Evolutionary conservation across 441 rosid species (phyloP).

Genomic region (Mallotus japonicus): DNA sequence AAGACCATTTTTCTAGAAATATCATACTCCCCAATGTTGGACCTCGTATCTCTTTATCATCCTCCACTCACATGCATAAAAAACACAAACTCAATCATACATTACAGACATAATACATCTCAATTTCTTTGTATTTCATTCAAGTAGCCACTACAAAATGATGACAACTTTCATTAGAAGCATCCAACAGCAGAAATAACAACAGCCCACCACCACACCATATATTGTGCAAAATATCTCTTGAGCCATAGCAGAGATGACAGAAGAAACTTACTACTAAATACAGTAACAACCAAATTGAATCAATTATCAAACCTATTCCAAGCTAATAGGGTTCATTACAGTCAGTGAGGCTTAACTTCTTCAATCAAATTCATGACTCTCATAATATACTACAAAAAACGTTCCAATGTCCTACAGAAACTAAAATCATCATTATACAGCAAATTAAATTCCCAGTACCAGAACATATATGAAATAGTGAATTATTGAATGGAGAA

Average conservation of each 20-base stretch:
- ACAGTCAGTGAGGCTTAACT: not conserved
- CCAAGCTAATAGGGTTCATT: not conserved
- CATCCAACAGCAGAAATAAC: not conserved
- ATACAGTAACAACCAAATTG: not conserved
- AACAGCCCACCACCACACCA: not conserved
- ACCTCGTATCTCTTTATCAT: not conserved
- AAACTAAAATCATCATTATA: not conserved
- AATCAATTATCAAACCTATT: no score
- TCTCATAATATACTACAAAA: not conserved
- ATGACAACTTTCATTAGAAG: not conserved
- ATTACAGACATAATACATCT: not conserved
- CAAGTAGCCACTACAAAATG: not conserved
- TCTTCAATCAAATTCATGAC: not conserved
- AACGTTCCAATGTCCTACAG: not conserved
- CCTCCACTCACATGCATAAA: not conserved
- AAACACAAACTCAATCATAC: not conserved
- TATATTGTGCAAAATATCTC: not conserved
- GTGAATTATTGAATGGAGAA: not conserved
- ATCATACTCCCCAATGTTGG: not conserved
- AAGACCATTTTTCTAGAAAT: not conserved
- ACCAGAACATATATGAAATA: not conserved
- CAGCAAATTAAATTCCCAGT: not conserved
- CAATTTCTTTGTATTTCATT: not conserved
- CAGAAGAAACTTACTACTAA: not conserved
- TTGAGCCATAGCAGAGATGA: no score